Evolutionary conservation across 257 asterid genomes (phyloP).

Genomic region (Osmanthus fragrans): DNA sequence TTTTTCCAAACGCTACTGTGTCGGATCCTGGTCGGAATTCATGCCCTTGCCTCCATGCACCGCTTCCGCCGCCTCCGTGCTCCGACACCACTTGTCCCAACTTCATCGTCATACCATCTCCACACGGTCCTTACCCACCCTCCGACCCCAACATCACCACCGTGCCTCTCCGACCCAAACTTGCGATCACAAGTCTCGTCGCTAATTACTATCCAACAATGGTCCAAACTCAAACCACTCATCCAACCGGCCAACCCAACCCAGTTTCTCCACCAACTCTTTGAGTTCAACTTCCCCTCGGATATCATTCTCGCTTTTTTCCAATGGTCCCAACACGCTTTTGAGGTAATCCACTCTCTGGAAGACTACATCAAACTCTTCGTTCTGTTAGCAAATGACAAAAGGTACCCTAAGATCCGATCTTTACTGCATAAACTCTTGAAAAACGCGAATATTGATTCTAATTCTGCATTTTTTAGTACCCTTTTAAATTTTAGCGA

Average conservation of each 20-base stretch:
- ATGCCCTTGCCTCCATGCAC: conserved; percentile 28
- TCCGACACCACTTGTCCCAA: conserved; percentile 26
- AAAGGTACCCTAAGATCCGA: conserved; percentile 61
- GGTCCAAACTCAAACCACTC: conserved; percentile 54
- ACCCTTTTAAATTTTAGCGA: conserved; percentile 50
- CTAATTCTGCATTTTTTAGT: conserved; percentile 53
- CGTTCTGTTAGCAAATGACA: conserved; percentile 52
- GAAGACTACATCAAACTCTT: conserved; percentile 48
- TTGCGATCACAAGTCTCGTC: conserved; percentile 36
- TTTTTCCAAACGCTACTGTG: neutral
- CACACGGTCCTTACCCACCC: conserved; percentile 23
- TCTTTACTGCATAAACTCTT: conserved; percentile 56
- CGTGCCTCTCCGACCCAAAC: conserved; percentile 24
- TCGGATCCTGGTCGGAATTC: neutral
- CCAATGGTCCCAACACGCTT: conserved; percentile 63
- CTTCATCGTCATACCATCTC: conserved; percentile 3
- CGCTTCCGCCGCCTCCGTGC: conserved; percentile 26
- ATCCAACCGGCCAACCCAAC: conserved; percentile 42
- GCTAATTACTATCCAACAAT: conserved; percentile 55
- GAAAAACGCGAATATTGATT: conserved; percentile 32
- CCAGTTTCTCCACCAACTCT: conserved; percentile 46
- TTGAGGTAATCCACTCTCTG: conserved; percentile 42
- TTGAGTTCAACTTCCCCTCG: conserved; percentile 38
- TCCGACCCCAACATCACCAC: conserved; percentile 9
- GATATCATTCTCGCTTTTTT: conserved; percentile 50